Conservation (phyloP, 2,329 filamentous ascomycete genomes). For the Teratosphaeria epicoccoides region DNA sequence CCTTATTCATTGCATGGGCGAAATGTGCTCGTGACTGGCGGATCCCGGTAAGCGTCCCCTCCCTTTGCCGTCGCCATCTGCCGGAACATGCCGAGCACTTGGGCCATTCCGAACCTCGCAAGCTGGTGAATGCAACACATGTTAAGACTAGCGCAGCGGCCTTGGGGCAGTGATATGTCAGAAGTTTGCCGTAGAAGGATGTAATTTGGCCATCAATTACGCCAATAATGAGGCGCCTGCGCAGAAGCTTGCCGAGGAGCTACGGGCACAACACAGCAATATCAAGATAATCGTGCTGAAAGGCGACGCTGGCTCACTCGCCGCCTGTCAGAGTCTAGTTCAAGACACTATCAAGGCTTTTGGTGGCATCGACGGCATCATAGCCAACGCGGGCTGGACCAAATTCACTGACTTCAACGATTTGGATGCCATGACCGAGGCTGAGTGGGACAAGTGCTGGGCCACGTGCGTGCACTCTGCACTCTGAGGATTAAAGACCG, state of each 20-base stretch:
- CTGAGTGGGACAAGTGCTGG: conserved; percentile 58
- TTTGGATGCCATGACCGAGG: conserved; percentile 47
- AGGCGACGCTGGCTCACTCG: conserved; percentile 53
- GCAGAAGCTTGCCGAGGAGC: conserved; percentile 44
- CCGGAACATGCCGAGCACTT: background rate
- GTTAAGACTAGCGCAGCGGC: conserved; percentile 41
- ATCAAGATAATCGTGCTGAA: conserved; percentile 47
- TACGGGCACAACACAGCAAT: conserved; percentile 39
- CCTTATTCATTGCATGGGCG: conserved; percentile 51
- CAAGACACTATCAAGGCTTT: conserved; percentile 48
- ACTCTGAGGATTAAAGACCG: background rate
- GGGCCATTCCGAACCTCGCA: background rate
- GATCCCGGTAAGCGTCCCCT: conserved; percentile 42
- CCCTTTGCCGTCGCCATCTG: background rate
- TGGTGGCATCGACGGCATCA: conserved; percentile 63
- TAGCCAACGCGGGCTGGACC: conserved; percentile 65
- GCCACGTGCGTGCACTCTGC: conserved; percentile 21
- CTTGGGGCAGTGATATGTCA: conserved; percentile 58
- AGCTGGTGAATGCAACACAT: conserved; percentile 1
- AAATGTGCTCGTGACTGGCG: conserved; percentile 55
- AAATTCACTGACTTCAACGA: conserved; percentile 48
- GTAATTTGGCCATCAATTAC: conserved; percentile 66
- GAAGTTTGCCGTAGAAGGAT: conserved; percentile 57
- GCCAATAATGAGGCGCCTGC: conserved; percentile 51
- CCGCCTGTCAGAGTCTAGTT: conserved; percentile 51